Evolutionary conservation across 2,329 filamentous ascomycete species (phyloP).

Genomic region (Teratosphaeria zuluensis): DNA sequence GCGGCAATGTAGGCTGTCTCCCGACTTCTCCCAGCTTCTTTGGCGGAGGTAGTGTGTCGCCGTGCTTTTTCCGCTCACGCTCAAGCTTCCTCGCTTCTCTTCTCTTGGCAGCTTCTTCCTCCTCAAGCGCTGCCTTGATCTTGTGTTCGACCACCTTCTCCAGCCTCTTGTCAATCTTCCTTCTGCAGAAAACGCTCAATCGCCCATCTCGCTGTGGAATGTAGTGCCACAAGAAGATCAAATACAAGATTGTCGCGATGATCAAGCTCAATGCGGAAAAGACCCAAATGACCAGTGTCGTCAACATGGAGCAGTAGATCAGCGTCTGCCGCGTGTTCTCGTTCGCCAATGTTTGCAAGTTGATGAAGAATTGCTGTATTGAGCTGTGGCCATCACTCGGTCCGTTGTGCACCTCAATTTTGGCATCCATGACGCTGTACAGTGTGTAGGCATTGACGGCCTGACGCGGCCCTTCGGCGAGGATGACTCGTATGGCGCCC

Average conservation of each 20-base stretch:
- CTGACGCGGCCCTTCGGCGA: conserved; percentile 88
- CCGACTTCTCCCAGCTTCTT: conserved; percentile 27
- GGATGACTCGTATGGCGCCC: conserved; percentile 76
- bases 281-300: conserved; percentile 82
- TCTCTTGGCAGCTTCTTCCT: conserved; percentile 51
- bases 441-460: conserved; percentile 84
- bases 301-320: conserved; percentile 83
- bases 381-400: conserved; percentile 48
- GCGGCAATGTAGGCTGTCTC: conserved; percentile 60
- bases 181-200: conserved; percentile 74
- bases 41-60: conserved; percentile 9
- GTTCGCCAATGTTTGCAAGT: conserved; percentile 63
- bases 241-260: conserved; percentile 66
- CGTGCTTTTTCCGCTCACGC: conserved; percentile 17
- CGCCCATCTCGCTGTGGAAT: conserved; percentile 75
- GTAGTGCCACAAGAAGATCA: conserved; percentile 86
- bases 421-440: conserved; percentile 68
- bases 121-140: conserved; percentile 78
- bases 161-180: conserved; percentile 80
- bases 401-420: conserved; percentile 55
- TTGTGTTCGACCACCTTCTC: conserved; percentile 76
- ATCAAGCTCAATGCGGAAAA: conserved; percentile 66
- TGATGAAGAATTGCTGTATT: conserved; percentile 70
- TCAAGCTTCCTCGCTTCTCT: conserved; percentile 47
- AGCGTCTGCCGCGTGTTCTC: conserved; percentile 69